Evolutionary conservation across 2,329 filamentous ascomycete genomes (phyloP), one percentile per base, ranked within the genome.

Genomic region (Monosporascus ibericus): DNA sequence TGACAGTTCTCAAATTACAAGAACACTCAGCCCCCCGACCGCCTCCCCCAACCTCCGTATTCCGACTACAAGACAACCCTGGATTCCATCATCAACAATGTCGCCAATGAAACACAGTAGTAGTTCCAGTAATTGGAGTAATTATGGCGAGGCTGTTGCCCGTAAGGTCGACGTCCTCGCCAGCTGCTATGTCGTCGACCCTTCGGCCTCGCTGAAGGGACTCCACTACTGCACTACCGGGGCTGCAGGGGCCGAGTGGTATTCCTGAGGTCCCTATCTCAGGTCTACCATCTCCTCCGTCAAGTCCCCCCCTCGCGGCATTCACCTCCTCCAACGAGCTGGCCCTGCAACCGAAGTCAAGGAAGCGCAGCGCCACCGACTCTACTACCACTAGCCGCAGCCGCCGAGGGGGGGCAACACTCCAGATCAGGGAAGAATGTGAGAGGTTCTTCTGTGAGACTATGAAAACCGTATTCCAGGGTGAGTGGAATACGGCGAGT

Each of bases 391-490:
- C 70, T 66, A 74, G 69, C 66, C 67, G 60, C 69, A 73, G 74
- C 70, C 78, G 81, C 70, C 81, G 80, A 87, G 88, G 88, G 88
- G 91, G 91, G 90, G 91, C 91, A 86, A 85, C 90, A 88, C 85
- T 89, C 76, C 86, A 86, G 79, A 95, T 96, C 82, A 91, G 88
- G 89, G 91, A 88, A 91, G 91, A 96, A 90, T 95, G 92, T 96
- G 92, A 96, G 91, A 96, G 92, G 82, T 92, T 96, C 87, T 95
- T 96, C 84, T 96, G 92, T 78, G 90, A 92, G 87, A 87, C 86
- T 82, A 89, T 96, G 85, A 88, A 84, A 77, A 78, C 86, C 78
- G 87, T 89, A 79, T 96, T 96, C 85, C 88, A 87, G 81, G 92
- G 90, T 95, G 91, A 95, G 90, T 85, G 87, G 88, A 85, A 85